Conservation (phyloP, 2,329 filamentous ascomycete species). For the Trichoderma sp. region DNA sequence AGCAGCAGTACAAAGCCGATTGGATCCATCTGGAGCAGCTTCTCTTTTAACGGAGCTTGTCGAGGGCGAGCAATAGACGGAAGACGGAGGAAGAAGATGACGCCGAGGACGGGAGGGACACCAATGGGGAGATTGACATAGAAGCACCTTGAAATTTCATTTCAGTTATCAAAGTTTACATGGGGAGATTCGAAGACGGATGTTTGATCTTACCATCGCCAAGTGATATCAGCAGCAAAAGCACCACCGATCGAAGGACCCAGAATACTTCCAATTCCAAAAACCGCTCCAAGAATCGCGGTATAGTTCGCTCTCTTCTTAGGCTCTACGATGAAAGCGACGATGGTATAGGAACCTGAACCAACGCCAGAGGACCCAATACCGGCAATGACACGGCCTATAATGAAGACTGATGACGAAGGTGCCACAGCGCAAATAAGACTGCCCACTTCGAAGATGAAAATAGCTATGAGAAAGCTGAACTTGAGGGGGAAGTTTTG, state of each 20-base stretch:
- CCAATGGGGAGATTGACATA: conserved; percentile 37
- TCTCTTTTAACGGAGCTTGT: conserved; percentile 38
- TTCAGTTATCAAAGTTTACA: not conserved
- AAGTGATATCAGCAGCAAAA: conserved; percentile 33
- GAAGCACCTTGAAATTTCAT: conserved; percentile 26
- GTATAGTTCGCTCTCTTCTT: conserved; percentile 31
- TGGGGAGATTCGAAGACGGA: not conserved
- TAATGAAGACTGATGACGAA: conserved; percentile 45
- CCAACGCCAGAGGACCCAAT: conserved; percentile 48
- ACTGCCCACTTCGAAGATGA: conserved; percentile 53
- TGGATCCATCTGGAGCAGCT: conserved; percentile 42
- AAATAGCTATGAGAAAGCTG: conserved; percentile 49
- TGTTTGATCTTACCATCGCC: conserved; percentile 32
- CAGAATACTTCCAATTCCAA: conserved; percentile 31
- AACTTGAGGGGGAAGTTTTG: conserved; percentile 51
- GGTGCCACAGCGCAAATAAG: conserved; percentile 46
- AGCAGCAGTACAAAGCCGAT: conserved; percentile 35
- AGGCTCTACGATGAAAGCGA: conserved; percentile 40
- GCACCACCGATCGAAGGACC: conserved; percentile 34
- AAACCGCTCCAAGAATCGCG: conserved; percentile 31
- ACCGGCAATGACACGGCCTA: conserved; percentile 50
- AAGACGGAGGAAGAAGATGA: conserved; percentile 39
- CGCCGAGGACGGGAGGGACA: conserved; percentile 27
- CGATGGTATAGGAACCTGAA: conserved; percentile 47
- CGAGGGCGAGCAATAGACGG: conserved; percentile 36